Percentiles rank a stretch among this genome's conserved stretches.
Conservation (phyloP, 306 rosid genomes). For the Vigna reflexopilosa region DNA sequence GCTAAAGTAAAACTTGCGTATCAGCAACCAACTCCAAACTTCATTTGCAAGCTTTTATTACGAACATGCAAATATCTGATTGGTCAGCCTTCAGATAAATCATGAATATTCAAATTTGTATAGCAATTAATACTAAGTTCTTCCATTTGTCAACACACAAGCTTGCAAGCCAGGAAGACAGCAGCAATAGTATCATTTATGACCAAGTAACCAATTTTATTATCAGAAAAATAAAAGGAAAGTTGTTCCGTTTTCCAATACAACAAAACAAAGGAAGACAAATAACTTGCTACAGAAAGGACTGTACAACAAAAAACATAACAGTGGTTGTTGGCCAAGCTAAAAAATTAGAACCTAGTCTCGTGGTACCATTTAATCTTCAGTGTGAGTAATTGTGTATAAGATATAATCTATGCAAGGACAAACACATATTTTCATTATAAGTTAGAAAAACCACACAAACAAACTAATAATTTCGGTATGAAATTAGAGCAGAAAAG, state of each 20-base stretch:
- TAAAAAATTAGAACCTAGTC: slow-evolving; percentile 9
- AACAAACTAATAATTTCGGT: slow-evolving; percentile 10
- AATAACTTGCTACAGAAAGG: background rate
- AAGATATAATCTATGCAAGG: slow-evolving; percentile 15
- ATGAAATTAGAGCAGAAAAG: slow-evolving; percentile 24
- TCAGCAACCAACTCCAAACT: background rate
- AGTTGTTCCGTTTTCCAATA: slow-evolving; percentile 5
- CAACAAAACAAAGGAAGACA: slow-evolving; percentile 4
- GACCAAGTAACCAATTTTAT: slow-evolving; percentile 14
- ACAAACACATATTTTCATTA: background rate
- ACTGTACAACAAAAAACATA: slow-evolving; percentile 3
- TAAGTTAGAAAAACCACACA: background rate
- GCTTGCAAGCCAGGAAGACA: background rate
- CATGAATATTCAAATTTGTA: background rate
- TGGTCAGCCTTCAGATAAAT: background rate
- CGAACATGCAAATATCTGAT: background rate
- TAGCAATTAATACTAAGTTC: slow-evolving; percentile 4
- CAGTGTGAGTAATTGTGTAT: background rate
- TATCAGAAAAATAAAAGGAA: slow-evolving; percentile 1
- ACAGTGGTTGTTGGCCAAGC: background rate
- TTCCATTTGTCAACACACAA: slow-evolving; percentile 9
- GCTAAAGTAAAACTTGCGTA: background rate
- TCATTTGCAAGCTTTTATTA: slow-evolving; percentile 8
- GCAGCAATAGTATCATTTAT: background rate
- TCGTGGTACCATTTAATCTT: background rate